Evolutionary conservation across 139 green algal genomes (phyloP).

Genomic region (Nannochloris sp.): DNA sequence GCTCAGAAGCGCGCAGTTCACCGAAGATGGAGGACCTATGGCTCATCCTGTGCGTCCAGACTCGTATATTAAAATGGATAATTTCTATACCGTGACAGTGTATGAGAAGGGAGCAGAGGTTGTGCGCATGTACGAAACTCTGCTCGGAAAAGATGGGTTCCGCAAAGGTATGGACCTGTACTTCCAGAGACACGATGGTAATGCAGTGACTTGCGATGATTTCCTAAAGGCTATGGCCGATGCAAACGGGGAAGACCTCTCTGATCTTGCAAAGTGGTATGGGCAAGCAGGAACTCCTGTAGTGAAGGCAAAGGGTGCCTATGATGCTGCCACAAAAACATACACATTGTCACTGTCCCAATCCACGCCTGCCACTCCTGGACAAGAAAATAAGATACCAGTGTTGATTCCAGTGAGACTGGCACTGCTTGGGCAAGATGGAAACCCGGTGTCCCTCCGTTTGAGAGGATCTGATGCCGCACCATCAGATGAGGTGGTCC

Average conservation of each 20-base stretch:
- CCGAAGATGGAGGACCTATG: conserved; percentile 88
- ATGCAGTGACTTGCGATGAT: conserved; percentile 96
- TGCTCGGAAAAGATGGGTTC: conserved; percentile 93
- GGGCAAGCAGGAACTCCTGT: conserved; percentile 83
- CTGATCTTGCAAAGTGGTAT: conserved; percentile 61
- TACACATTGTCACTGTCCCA: conserved; percentile 71
- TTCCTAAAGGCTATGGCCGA: conserved; percentile 94
- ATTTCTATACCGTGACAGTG: conserved; percentile 96
- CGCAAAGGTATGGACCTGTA: conserved; percentile 96
- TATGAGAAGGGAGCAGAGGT: conserved; percentile 89
- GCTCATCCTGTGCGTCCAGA: conserved; percentile 93
- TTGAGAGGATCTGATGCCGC: conserved; percentile 28
- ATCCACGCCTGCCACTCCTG: conserved; percentile 54
- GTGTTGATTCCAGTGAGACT: conserved; percentile 77
- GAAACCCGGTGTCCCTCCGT: conserved; percentile 65
- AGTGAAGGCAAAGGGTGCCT: conserved; percentile 54
- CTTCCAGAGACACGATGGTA: conserved; percentile 92
- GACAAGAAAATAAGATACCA: conserved; percentile 65
- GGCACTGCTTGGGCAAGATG: conserved; percentile 72
- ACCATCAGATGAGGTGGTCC: conserved; percentile 46
- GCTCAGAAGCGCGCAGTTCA: conserved; percentile 81
- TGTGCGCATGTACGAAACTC: conserved; percentile 81
- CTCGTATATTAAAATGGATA: conserved; percentile 99
- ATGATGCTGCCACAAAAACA: conserved; percentile 65
- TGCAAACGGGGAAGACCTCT: conserved; percentile 82